Percentiles rank a stretch among this genome's conserved stretches.
These are phyloP conservation scores for Osmanthus fragrans DNA, from an alignment of 257 asterid species.

Conservation along the genomic window DNA sequence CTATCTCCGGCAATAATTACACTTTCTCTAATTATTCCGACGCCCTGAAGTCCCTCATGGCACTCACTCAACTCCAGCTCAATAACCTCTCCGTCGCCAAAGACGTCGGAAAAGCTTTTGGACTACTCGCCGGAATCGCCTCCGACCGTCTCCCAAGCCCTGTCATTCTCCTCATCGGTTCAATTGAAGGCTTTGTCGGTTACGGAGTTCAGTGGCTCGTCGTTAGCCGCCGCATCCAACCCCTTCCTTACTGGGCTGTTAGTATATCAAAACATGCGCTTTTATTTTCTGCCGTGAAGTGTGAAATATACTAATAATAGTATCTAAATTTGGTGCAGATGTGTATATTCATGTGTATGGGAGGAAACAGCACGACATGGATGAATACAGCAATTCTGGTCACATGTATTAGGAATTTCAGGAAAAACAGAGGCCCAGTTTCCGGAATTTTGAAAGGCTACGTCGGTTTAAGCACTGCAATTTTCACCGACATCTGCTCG, in stretches of 20 bases:
- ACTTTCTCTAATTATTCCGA: conserved; percentile 91
- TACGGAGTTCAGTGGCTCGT: conserved; percentile 99
- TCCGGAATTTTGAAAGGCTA: conserved; percentile 91
- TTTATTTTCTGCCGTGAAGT: not conserved
- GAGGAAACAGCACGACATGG: conserved; percentile 44
- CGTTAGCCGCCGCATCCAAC: conserved; percentile 80
- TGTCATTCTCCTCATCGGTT: conserved; percentile 70
- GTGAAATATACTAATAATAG: not conserved
- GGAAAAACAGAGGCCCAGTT: conserved; percentile 38
- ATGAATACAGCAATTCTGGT: conserved; percentile 37
- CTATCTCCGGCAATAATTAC: conserved; percentile 95
- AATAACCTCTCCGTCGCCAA: conserved; percentile 94
- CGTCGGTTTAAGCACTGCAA: conserved; percentile 95
- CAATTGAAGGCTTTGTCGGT: conserved; percentile 81
- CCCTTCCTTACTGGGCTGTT: conserved; percentile 91
- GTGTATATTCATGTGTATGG: conserved; percentile 77
- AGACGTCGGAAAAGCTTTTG: conserved; percentile 94
- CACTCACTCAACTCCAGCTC: conserved; percentile 83
- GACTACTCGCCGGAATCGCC: conserved; percentile 85
- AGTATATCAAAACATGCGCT: conserved; percentile 13
- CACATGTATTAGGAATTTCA: conserved; percentile 34
- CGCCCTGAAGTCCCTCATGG: conserved; percentile 85
- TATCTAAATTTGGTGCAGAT: conserved; percentile 45
- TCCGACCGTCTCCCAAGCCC: conserved; percentile 84
- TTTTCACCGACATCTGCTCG: conserved; percentile 88